Conservation (phyloP, 139 green algal genomes). For the Desmodesmus armatus region DNA sequence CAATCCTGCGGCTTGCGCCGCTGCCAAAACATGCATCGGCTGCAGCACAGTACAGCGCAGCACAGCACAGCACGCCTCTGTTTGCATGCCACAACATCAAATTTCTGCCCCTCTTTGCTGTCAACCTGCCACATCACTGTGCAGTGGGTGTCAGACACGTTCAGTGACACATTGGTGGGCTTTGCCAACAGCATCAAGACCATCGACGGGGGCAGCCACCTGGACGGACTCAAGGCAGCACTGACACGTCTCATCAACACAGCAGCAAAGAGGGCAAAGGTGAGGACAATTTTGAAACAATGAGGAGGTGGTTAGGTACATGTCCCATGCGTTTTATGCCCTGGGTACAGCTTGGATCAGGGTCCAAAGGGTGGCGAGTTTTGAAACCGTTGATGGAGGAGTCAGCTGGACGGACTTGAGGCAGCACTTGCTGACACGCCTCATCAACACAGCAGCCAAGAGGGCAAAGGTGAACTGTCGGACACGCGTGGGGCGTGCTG, state of each 20-base stretch:
- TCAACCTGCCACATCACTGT: conserved; percentile 81
- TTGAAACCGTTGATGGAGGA: no score
- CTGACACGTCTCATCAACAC: conserved; percentile 90
- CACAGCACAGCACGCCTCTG: background rate
- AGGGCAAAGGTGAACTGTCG: conserved; percentile 49
- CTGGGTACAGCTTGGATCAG: background rate
- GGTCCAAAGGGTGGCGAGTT: no score
- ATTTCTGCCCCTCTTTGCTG: background rate
- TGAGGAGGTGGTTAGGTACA: no score
- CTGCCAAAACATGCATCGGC: no score
- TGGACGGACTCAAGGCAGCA: conserved; percentile 91
- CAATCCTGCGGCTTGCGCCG: no score
- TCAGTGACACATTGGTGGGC: conserved; percentile 87
- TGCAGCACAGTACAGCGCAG: no score
- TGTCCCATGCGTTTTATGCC: background rate
- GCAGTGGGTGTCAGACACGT: conserved; percentile 92
- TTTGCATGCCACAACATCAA: background rate
- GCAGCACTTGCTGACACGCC: conserved; percentile 82
- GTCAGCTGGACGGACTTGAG: conserved; percentile 95
- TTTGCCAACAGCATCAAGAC: conserved; percentile 99
- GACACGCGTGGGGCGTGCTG: no score
- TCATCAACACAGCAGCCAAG: conserved; percentile 77
- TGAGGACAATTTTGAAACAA: no score
- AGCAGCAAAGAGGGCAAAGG: conserved; percentile 48
- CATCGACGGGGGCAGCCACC: conserved; percentile 94